Evolutionary conservation across 2,329 filamentous ascomycete genomes (phyloP), one percentile per base, ranked within the genome.

Genomic region (Ambrosiella beaveri): DNA sequence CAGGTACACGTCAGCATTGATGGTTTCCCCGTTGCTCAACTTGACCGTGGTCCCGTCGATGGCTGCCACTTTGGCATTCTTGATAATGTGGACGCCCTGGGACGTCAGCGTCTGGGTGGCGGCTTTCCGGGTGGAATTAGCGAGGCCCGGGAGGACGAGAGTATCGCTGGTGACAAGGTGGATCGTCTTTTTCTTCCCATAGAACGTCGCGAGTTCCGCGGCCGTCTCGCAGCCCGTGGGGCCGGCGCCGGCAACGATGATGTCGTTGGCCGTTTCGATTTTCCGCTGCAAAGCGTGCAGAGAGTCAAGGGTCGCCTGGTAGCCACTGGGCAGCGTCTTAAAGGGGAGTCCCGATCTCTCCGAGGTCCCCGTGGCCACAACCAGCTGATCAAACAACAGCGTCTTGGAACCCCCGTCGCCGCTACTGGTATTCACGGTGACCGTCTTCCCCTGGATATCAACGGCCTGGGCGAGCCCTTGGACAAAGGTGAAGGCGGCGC

Each of bases 401-500:
- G 66, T 13, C 44, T 13, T 27, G 64, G 62, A n/a, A 3, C 61
- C n/a, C 63, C 63, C 36, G 4, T 61, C 64, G 6, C 67, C 69
- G 3, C 65, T 69, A 50, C 66, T 68, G 38, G 68, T 65, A 19
- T 66, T 62, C 12, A 79, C 68, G 1, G 65, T 65, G 27, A 80
- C 73, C 0, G 65, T 68, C 61, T 74, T 75, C 51, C 61, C 61
- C 2, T 66, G 66, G 0, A 72, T 66, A 51, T 75, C 71, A 2
- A 80, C 65, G 9, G 64, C 62, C 11, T 70, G 66, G 47, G 78
- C 79, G 40, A 69, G 69, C 51, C 75, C 79, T 44, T 71, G 63
- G 27, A 82, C 65, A 63, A 78, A 75, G 64, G 79, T 75, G 63
- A 80, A 81, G 56, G 71, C 69, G 1, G 67, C 57, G 0, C 73